Evolutionary conservation across 108 stramenopile species (phyloP).

Genomic region (Nitzschia putrida): DNA sequence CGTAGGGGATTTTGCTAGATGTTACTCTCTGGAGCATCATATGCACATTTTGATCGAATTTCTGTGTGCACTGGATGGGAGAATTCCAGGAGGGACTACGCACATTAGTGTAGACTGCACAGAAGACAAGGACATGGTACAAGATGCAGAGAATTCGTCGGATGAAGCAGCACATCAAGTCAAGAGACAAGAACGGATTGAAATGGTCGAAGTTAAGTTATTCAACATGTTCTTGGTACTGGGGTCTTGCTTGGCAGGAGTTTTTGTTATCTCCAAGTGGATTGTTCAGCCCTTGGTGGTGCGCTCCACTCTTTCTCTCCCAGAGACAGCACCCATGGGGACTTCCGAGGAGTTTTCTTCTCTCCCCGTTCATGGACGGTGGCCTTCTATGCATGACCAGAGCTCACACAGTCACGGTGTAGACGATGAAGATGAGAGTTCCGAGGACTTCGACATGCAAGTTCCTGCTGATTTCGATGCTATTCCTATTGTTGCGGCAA

Average conservation of each 20-base stretch:
- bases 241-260: constrained; percentile 7
- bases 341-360: neutral
- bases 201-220: constrained; percentile 8
- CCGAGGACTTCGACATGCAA: constrained; percentile 19
- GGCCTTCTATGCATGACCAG: neutral
- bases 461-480: constrained; percentile 33
- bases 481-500: constrained; percentile 30
- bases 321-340: neutral
- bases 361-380: neutral
- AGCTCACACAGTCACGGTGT: neutral
- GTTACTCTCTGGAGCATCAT: constrained; percentile 25
- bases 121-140: constrained; percentile 22
- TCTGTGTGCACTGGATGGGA: constrained; percentile 17
- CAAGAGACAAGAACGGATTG: constrained; percentile 1
- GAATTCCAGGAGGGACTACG: constrained; percentile 28
- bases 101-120: constrained; percentile 37
- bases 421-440: neutral
- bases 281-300: constrained; percentile 26
- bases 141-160: neutral
- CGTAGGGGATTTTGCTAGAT: constrained; percentile 36
- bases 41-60: constrained; percentile 7
- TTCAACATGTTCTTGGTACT: constrained; percentile 17
- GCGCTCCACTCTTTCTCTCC: neutral
- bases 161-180: constrained; percentile 3
- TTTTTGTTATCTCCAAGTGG: constrained; percentile 21